Conservation (phyloP, 441 rosid genomes). For the Gossypium davidsonii region DNA sequence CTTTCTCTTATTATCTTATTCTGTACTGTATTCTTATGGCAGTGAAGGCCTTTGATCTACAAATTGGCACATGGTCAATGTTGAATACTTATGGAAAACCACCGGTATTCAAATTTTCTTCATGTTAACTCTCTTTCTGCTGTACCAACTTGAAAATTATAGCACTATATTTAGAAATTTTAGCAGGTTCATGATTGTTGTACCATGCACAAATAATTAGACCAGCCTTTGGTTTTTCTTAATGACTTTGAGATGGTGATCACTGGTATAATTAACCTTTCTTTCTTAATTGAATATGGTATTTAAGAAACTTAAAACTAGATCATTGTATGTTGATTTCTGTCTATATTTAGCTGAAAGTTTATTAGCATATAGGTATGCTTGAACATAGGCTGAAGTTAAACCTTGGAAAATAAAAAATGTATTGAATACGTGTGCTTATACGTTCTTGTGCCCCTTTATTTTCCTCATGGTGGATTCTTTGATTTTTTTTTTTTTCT, state of each 20-base stretch:
- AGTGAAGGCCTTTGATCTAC: conserved; percentile 86
- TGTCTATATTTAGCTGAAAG: background rate
- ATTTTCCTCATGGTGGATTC: conserved; percentile 8
- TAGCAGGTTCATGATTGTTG: background rate
- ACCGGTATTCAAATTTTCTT: conserved; percentile 52
- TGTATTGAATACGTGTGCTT: background rate
- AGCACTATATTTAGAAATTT: background rate
- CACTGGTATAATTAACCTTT: background rate
- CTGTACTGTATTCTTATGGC: conserved; percentile 27
- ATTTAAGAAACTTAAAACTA: conserved; percentile 7
- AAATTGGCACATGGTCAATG: conserved; percentile 69
- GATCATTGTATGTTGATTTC: background rate
- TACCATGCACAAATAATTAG: background rate
- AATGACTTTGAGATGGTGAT: background rate
- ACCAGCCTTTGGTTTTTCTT: background rate
- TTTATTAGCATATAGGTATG: background rate
- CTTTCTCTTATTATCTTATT: background rate
- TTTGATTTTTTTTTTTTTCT: background rate
- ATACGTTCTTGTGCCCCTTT: background rate
- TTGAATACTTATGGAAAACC: conserved; percentile 91
- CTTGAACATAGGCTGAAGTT: conserved; percentile 1
- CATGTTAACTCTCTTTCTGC: background rate
- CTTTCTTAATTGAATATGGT: background rate
- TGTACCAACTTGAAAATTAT: background rate
- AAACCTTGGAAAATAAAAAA: background rate